phyloP scores from a whole-genome alignment of 805 yeast species.

The Saccharomycopsis olivae region DNA sequence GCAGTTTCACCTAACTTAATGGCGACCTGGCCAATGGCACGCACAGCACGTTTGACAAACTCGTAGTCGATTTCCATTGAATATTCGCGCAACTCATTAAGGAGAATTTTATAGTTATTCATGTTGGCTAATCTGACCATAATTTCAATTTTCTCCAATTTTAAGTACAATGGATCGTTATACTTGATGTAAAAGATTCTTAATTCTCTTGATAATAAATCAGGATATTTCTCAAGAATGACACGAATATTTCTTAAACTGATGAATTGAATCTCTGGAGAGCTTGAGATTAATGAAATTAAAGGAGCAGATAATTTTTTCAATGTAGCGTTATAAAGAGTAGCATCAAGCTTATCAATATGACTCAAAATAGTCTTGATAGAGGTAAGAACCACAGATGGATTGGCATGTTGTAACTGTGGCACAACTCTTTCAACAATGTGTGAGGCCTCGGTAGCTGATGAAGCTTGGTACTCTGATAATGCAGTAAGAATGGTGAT shows the following conservation, averaged over 20 bases:
- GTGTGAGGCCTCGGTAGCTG: conserved; percentile 60
- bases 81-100: conserved; percentile 69
- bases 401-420: conserved; percentile 93
- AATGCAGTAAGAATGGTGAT: conserved; percentile 78
- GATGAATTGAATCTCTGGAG: conserved; percentile 92
- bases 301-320: conserved; percentile 75
- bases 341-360: conserved; percentile 34
- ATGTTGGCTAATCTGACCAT: conserved; percentile 51
- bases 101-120: conserved; percentile 43
- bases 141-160: conserved; percentile 67
- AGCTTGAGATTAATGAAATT: conserved; percentile 76
- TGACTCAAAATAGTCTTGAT: conserved; percentile 74
- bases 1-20: conserved; percentile 43
- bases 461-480: conserved; percentile 53
- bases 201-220: conserved; percentile 62
- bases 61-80: conserved; percentile 80
- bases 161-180: conserved; percentile 71
- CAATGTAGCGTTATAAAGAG: conserved; percentile 31
- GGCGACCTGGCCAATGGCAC: conserved; percentile 63
- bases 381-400: conserved; percentile 83
- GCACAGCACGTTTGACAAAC: conserved; percentile 55
- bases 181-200: conserved; percentile 86
- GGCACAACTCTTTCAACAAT: conserved; percentile 87
- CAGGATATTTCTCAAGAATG: conserved; percentile 81
- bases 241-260: conserved; percentile 86